Percentiles rank a stretch among this genome's conserved stretches.
phyloP scores from a whole-genome alignment of 768 basidiomycete genomes.

The Suillus tomentosus region DNA sequence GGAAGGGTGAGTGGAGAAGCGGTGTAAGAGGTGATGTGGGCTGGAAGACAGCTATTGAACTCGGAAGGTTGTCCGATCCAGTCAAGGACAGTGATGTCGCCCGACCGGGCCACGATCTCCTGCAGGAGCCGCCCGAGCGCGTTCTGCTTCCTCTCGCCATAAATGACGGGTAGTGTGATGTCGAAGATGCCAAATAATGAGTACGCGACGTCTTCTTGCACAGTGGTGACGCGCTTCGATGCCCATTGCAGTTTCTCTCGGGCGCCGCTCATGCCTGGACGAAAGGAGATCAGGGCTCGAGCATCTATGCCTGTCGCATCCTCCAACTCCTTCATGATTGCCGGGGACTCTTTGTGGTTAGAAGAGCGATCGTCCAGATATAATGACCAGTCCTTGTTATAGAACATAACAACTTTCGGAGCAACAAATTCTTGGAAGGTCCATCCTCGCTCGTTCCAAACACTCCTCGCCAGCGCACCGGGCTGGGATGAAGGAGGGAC shows the following conservation, averaged over 20 bases:
- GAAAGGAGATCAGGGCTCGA: neutral
- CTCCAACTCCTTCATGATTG: no score
- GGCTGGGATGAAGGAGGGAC: neutral
- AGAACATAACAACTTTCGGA: no score
- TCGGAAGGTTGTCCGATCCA: neutral
- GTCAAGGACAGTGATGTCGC: neutral
- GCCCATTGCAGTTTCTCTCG: neutral
- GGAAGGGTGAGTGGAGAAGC: neutral
- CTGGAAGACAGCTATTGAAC: neutral
- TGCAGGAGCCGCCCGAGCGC: neutral
- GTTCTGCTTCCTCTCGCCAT: neutral
- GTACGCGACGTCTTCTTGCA: neutral
- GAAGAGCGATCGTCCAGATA: no score
- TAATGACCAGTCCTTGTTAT: no score
- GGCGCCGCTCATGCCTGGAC: neutral
- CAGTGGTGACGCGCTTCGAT: neutral
- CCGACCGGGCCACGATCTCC: neutral
- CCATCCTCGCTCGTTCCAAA: no score
- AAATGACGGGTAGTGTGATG: neutral
- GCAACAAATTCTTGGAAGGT: no score
- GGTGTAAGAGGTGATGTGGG: neutral
- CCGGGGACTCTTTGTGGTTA: no score
- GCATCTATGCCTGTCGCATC: no score
- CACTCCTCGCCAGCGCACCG: no score
- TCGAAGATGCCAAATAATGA: neutral